These are phyloP conservation scores for Saprolegnia diclina DNA, from an alignment of 352 stramenopile genomes.

Conservation along the genomic window DNA sequence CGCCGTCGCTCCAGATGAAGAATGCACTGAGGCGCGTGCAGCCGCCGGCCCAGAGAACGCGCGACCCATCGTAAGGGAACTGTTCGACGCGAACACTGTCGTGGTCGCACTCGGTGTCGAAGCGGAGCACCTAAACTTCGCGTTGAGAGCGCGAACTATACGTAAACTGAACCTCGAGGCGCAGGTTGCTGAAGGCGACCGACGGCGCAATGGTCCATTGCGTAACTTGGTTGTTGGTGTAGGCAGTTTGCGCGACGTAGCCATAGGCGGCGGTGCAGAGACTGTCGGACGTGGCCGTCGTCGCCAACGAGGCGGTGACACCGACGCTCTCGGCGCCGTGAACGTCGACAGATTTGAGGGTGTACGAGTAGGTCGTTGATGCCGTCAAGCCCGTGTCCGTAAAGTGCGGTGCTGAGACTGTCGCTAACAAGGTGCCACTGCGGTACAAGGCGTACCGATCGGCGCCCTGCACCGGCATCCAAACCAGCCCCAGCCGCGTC, in stretches of 20 bases:
- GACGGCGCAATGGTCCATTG: constrained; percentile 39
- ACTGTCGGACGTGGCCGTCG: constrained; percentile 12
- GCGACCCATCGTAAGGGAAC: constrained; percentile 22
- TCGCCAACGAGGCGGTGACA: neutral
- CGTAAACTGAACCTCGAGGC: constrained; percentile 29
- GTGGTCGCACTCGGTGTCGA: constrained; percentile 67
- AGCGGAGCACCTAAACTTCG: constrained; percentile 33
- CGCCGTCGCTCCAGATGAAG: constrained; percentile 32
- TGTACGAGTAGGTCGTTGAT: constrained; percentile 11
- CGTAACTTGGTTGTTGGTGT: constrained; percentile 33
- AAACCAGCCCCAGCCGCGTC: constrained; percentile 35
- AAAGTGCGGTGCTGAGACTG: constrained; percentile 15
- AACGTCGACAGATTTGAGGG: constrained; percentile 15
- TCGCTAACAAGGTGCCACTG: constrained; percentile 30
- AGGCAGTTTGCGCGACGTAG: constrained; percentile 35
- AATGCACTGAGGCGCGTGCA: constrained; percentile 42
- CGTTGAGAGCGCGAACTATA: constrained; percentile 6
- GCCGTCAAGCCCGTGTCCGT: constrained; percentile 9
- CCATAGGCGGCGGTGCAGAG: constrained; percentile 32
- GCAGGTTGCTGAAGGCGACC: constrained; percentile 29
- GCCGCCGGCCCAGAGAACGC: constrained; percentile 47
- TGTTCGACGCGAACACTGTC: constrained; percentile 48
- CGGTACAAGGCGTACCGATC: constrained; percentile 40
- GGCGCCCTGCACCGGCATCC: constrained; percentile 38
- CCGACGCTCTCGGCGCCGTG: constrained; percentile 8